Evolutionary conservation across 805 yeast genomes (phyloP).

Genomic region (Candida xyloterini): DNA sequence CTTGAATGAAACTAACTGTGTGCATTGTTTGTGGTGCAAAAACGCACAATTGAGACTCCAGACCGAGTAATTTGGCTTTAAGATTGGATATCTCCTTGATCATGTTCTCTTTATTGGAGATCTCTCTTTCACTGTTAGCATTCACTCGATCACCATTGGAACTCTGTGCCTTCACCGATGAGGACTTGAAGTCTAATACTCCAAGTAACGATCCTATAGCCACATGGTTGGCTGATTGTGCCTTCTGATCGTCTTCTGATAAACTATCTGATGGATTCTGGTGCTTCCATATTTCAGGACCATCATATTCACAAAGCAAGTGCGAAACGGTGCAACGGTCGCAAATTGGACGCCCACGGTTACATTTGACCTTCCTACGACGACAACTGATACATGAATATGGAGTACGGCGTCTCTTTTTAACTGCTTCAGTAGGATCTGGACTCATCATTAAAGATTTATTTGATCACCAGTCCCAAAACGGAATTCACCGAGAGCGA

Average conservation of each 20-base stretch:
- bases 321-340: constrained; percentile 17
- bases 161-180: too few species aligned
- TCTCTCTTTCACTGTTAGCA: too few species aligned
- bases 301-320: constrained; percentile 23
- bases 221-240: too few species aligned
- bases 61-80: constrained; percentile 2
- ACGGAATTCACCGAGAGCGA: constrained; percentile 9
- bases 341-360: constrained; percentile 23
- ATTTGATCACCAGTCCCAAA: neutral
- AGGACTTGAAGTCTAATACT: too few species aligned
- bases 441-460: neutral
- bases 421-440: neutral
- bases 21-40: constrained; percentile 3
- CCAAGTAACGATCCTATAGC: too few species aligned
- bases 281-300: constrained; percentile 18
- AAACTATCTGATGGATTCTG: neutral
- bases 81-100: constrained; percentile 10
- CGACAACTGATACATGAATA: constrained; percentile 26
- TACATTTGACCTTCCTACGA: constrained; percentile 25
- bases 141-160: too few species aligned
- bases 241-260: too few species aligned
- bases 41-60: constrained; percentile 8
- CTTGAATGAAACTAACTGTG: constrained; percentile 11
- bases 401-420: constrained; percentile 25
- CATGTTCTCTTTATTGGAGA: constrained; percentile 1